Base-by-base conservation (phyloP, 1,139 yeast genomes). In the Taphrina sp. region DNA sequence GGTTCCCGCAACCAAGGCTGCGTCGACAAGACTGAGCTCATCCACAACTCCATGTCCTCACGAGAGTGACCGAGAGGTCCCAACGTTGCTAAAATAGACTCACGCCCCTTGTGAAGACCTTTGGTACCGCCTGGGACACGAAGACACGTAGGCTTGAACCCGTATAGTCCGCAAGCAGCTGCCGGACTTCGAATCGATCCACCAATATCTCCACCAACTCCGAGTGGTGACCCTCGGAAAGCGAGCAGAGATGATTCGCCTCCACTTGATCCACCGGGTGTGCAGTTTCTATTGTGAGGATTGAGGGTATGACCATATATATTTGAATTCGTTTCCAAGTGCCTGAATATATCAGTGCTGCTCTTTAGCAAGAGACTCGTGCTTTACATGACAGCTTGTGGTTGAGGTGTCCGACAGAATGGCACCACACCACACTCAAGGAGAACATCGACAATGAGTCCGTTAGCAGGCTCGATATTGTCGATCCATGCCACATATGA, bases 341-440 rank as follows among this genome's bases (percentile, higher is more conserved):
- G 86, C 86, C 56, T 74, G 73, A 55, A 85, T 69, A 52, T 81
- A 26, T 14, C 78, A 28, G 80, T 74, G 3, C 85, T 86, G 12
- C 85, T 86, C 62, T 82, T 79, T n/a, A n/a, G n/a, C n/a, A n/a
- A n/a, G n/a, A n/a, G n/a, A n/a, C 66, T 82, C 81, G 31, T 52
- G 22, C 41, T 28, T n/a, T 55, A 49, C 83, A 80, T 80, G 61
- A 80, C 67, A 8, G 78, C 68, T 66, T 79, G 82, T 8, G 84
- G 84, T 61, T 77, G 73, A 42, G 77, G 74, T 2, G 83, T 79
- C 66, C 82, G 70, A 33, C 78, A 77, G 58, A 74, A 76, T 64
- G 82, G 81, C 4, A 83, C 82, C 14, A 86, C 87, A 43, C 94
- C 94, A 85, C 70, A 68, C 35, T 67, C 64, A 26, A 75, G 68